Base-by-base conservation (phyloP, 1,139 yeast genomes). In the Arxiozyma slooffiae region DNA sequence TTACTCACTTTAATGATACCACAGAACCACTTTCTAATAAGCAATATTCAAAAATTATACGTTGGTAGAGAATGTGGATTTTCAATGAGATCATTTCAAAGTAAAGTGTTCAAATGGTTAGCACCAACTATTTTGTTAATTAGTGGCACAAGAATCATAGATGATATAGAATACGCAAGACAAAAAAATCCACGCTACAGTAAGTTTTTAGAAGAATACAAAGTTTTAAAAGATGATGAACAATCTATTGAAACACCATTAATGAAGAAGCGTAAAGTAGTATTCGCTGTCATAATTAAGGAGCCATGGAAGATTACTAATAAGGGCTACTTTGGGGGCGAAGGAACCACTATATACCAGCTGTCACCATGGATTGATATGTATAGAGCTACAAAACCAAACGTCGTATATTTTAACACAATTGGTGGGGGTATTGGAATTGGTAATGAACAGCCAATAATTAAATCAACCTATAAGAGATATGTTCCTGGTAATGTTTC, bases 41-140 rank as follows among this genome's bases (percentile, higher is more conserved):
- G 70, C 0, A 76, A 81, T 52, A 67, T 85, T 54, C 75, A 82
- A 48, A 80, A 78, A 58, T 73, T 90, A 8, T 90, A 83, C 60
- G 73, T 78, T 16, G 97, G 95, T 0, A 72, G 89, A 6, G 71
- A 69, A 47, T 75, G 81, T 22, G 97, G 97, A 1, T 90, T 85
- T 62, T 86, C 96, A 0, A 85, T 90, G 75, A 71, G 95, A 43
- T 84, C 96, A 0, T 76, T 90, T 53, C 96, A 90, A 66, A 78
- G 83, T 55, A 87, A 84, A 57, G 86, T 84, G 0, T 82, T 87
- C 70, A 87, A 88, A 62, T 90, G 97, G 96, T 81, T 79, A 57
- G 95, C 96, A 0, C 96, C 96, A 0, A 80, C 96, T 0, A 63
- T 88, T 2, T 57, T 90, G 14, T 56, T 90, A 0, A 74, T 90